Evolutionary conservation across 2,329 filamentous ascomycete species (phyloP), one percentile per base, ranked within the genome.

Genomic region (Neofusicoccum laricinum): DNA sequence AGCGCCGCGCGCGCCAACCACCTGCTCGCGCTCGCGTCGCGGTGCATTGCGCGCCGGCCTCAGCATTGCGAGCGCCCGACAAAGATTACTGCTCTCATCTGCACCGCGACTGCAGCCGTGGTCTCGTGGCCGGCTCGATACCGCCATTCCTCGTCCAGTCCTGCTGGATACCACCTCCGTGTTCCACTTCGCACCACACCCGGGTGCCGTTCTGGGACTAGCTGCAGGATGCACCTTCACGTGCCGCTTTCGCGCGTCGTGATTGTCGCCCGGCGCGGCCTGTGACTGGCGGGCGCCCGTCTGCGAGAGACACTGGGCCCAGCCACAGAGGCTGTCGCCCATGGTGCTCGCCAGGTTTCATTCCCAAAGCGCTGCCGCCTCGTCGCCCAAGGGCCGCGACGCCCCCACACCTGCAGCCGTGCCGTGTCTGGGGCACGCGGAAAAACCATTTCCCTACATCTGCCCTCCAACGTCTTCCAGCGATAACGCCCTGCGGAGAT

Each of bases 41-140:
- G 25, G 32, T 46, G 55, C 41, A 59, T 59, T 59, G 36, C 14
- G 30, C 40, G 25, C 55, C 14, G 40, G 55, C 55, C 41, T 46
- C 55, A 59, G 55, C 55, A 59, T 59, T 36, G 41, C 55, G 38
- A 25, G 51, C 45, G 19, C 45, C 45, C 45, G 51, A 50, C 38
- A 58, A 64, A 40, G 50, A 64, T 41, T 58, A 64, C 50, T 57
- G 50, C 62, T 48, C 43, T 64, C 62, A 58, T 57, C 62, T 64
- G 62, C 62, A 64, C 41, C 21, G 38, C 40, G 12, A 58, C 50
- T 64, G 62, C 62, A 64, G 34, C 32, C 41, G 43, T 57, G 62
- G 62, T 64, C 62, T 64, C 62, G 62, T 64, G 62, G 62, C 58
- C 58, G 46, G 41, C 21, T 40, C 46, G 43, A 38, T 50, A 61